Evolutionary conservation across 2,329 filamentous ascomycete genomes (phyloP), one percentile per base, ranked within the genome.

Genomic region (Dothideomycetidae sp.): DNA sequence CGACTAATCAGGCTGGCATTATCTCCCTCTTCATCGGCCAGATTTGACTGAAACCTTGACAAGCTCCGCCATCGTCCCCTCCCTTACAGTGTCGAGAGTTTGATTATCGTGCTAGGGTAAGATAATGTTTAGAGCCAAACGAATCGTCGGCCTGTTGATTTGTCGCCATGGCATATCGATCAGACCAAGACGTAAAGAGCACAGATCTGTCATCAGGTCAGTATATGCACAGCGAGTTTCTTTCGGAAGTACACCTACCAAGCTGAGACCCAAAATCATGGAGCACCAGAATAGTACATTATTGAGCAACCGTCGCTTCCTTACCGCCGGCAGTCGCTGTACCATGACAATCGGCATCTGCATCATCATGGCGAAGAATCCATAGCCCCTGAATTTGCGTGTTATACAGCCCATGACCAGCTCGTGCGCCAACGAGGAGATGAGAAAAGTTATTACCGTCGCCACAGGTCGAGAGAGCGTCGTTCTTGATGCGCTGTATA

Each of bases 401-500:
- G 86, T 94, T 55, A 98, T 96, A 57, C 88, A 96, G 5, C 81
- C 85, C 81, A 98, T 93, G 51, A 98, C 82, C 40, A 98, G 71
- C 59, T 98, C 90, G 55, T 96, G 90, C 11, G 84, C 85, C 14
- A 93, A 54, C 23, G 90, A 83, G 42, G 78, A 86, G 50, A 96
- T 80, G 40, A 96, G 62, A 53, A 98, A 96, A 1, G 90, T 96
- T 48, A 93, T 81, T 43, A 85, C 62, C 16, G 86, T 96, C 16
- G 90, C 86, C 40, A 79, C 67, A 11, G 71, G 68, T 40, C 77
- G 75, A 13, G 83, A 86, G 50, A 92, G 77, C 48, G 79, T 75
- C 10, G 77, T 74, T 7, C 81, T 70, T 10, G 78, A 81, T 2
- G 85, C 85, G 40, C 75, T 79, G 61, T 96, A 98, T 46, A 98